These are phyloP conservation scores for Ophiocytium majus DNA, from an alignment of 352 stramenopile genomes.

Conservation along the genomic window DNA sequence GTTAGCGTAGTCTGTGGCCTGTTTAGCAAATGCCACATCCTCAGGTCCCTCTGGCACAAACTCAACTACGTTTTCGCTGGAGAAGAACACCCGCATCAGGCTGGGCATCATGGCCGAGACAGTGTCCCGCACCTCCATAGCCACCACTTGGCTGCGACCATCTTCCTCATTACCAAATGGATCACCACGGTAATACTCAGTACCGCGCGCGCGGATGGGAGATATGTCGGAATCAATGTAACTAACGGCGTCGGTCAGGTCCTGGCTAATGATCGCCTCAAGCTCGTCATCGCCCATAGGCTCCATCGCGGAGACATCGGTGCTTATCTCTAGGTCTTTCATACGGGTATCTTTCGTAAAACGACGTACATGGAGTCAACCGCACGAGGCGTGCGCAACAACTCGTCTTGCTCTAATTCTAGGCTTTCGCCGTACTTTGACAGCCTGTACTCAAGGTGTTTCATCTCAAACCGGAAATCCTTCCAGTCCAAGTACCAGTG, in stretches of 20 bases:
- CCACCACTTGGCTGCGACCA: background rate
- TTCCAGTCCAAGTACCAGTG: too few relatives aligned
- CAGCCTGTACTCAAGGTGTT: too few relatives aligned
- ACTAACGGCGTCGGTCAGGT: background rate
- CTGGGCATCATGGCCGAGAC: background rate
- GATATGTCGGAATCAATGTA: background rate
- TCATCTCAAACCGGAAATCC: too few relatives aligned
- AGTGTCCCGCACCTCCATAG: background rate
- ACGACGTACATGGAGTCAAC: too few relatives aligned
- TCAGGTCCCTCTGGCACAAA: background rate
- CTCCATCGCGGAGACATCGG: too few relatives aligned
- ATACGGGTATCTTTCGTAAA: too few relatives aligned
- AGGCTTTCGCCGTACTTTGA: too few relatives aligned
- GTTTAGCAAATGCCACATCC: background rate
- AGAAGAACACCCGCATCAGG: background rate
- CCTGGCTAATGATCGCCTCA: background rate
- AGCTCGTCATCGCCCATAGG: constrained; percentile 1
- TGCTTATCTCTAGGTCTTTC: too few relatives aligned
- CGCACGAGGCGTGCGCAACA: too few relatives aligned
- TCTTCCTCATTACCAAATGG: background rate
- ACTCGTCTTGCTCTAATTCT: too few relatives aligned
- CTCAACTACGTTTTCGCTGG: background rate
- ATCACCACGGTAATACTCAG: constrained; percentile 3
- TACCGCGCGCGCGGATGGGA: background rate
- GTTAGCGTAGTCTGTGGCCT: background rate